Percentiles rank a stretch among this genome's conserved stretches.
Conservation (phyloP, 2,329 filamentous ascomycete species). For the Neurospora crassa region DNA sequence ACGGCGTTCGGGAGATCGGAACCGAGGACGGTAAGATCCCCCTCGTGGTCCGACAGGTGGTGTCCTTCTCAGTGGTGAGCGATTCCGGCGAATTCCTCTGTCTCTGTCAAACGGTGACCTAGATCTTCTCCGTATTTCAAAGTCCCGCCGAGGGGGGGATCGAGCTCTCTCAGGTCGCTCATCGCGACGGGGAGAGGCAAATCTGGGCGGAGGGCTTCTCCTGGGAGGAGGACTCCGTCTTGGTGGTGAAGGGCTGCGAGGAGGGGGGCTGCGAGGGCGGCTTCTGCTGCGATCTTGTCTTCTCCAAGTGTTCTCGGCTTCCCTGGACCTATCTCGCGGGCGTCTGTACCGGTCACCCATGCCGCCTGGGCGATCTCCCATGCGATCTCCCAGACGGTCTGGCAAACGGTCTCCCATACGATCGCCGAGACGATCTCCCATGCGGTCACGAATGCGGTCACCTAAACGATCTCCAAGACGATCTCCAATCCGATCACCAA, state of each 20-base stretch:
- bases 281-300: constrained; percentile 31
- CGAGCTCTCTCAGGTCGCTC: constrained; percentile 26
- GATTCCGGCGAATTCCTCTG: constrained; percentile 25
- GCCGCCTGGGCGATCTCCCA: background rate
- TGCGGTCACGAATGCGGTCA: background rate
- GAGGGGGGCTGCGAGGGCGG: constrained; percentile 26
- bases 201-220: constrained; percentile 26
- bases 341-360: constrained; percentile 4
- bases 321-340: constrained; percentile 27
- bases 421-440: background rate
- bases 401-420: background rate
- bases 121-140: constrained; percentile 33
- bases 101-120: constrained; percentile 44
- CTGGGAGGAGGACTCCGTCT: constrained; percentile 21
- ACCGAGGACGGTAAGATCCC: constrained; percentile 42
- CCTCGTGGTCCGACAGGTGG: constrained; percentile 28
- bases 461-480: background rate
- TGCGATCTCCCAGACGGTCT: background rate
- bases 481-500: background rate
- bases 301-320: constrained; percentile 29
- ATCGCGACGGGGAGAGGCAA: constrained; percentile 31
- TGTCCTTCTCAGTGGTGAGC: constrained; percentile 29
- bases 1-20: constrained; percentile 40
- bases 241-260: constrained; percentile 20
- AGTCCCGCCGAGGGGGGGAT: constrained; percentile 19